These are phyloP conservation scores for Candida glaebosa DNA, from an alignment of 805 yeast species.

Conservation along the genomic window DNA sequence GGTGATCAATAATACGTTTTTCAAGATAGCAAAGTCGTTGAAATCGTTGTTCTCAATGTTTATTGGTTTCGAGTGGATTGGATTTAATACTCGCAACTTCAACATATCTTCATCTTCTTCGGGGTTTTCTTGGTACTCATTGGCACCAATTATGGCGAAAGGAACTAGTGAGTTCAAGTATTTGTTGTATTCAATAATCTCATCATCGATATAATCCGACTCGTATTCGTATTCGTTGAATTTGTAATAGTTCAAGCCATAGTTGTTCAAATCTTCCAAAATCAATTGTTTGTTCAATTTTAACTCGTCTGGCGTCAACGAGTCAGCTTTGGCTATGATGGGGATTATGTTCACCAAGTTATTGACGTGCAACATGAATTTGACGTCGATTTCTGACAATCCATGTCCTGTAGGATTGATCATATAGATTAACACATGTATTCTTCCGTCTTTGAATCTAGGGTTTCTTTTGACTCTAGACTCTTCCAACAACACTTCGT, in stretches of 20 bases:
- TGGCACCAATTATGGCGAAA: conserved; percentile 68
- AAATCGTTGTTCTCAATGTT: conserved; percentile 69
- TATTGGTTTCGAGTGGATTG: conserved; percentile 49
- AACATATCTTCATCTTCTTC: conserved; percentile 37
- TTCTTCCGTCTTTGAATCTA: conserved; percentile 78
- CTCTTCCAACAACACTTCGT: conserved; percentile 77
- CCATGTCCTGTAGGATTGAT: conserved; percentile 47
- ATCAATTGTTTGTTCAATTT: conserved; percentile 69
- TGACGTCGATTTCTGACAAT: conserved; percentile 38
- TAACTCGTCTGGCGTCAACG: conserved; percentile 43
- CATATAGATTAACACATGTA: conserved; percentile 55
- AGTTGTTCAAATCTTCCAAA: conserved; percentile 68
- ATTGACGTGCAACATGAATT: conserved; percentile 39
- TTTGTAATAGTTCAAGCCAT: conserved; percentile 68
- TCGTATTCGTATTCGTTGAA: conserved; percentile 62
- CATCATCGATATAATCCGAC: conserved; percentile 52
- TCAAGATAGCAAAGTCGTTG: conserved; percentile 76
- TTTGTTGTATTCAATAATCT: conserved; percentile 61
- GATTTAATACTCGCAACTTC: conserved; percentile 51
- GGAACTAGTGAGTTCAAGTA: conserved; percentile 63
- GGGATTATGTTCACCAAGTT: conserved; percentile 43
- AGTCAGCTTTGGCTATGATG: conserved; percentile 42
- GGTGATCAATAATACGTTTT: conserved; percentile 75
- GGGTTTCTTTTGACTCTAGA: conserved; percentile 82
- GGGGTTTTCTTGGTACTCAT: conserved; percentile 47